Evolutionary conservation across 192 early-diverging fungal species (phyloP), one percentile per base, ranked within the genome.

Genomic region (Backusella psychrophila): DNA sequence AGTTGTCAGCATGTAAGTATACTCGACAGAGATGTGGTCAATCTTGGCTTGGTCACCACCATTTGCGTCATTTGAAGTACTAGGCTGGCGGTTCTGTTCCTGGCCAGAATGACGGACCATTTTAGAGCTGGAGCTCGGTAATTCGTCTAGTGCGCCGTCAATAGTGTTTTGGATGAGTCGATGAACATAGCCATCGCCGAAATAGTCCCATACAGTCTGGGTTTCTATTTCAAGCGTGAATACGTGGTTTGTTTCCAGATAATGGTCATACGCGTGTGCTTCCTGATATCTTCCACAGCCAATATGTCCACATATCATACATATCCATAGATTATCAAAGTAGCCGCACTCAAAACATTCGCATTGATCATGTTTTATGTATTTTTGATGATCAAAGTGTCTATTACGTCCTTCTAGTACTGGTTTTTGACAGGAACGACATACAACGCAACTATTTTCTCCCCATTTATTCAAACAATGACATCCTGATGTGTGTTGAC

Each of bases 191-290:
- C 95, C 97, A 79, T 99, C 98, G 6, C 97, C 94, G 1, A 90
- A 93, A 84, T 99, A 99, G 80, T 99, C 98, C 98, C 98, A 99
- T 56, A 99, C 97, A 2, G 95, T 82, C 83, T 99, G 98, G 14
- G 95, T 98, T 67, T 95, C 95, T 14, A 98, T 85, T 78, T 99
- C 97, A 75, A 99, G 81, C 19, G 96, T 88, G 80, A 96, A 99
- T 6, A 94, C 81, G 78, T 99, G 98, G 33, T 85, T 80, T 4
- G 96, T 96, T 38, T 90, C 89, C 56, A 81, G 84, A 78, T 94
- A 99, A 78, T 99, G 98, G 38, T 85, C 84, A 65, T 94, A 92
- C 0, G 98, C 98, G 77, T 98, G 97, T 23, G 88, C 95, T 21
- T 89, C 88, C 59, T 93, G 90, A 78, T 99, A 99, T 56, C 98